Evolutionary conservation across 2,329 filamentous ascomycete genomes (phyloP), one percentile per base, ranked within the genome.

Genomic region (Emmonsiellopsis sp.): DNA sequence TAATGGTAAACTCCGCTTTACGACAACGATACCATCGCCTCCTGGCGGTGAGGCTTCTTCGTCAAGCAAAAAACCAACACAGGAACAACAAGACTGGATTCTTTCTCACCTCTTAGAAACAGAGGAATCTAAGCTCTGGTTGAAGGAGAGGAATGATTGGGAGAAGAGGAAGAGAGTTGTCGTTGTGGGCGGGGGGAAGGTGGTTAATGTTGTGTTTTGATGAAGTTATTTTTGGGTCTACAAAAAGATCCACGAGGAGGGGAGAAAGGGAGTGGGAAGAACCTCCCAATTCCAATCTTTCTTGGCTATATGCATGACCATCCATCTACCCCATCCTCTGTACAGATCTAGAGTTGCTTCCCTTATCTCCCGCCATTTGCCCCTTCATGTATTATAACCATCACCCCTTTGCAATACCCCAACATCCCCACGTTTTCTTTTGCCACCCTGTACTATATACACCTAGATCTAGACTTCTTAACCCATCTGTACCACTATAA

Each of bases 1-100:
- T 57, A 89, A 94, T 63, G 89, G 89, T n/a, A 90, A 86, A 67
- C 69, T 87, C 58, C 82, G 82, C 38, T 85, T 85, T 57, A 80
- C 80, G 0, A 77, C 85, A n/a, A 75, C 83, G 1, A 81, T 93
- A 26, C 76, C 81, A 0, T 75, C 76, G 31, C 73, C 77, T 43
- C 67, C 77, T 3, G 63, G 64, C 0, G 67, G 67, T 1, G 62
- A 81, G 30, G 59, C 57, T 38, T 35, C 34, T 11, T 44, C 53
- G 5, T 13, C 38, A 3, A 26, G 31, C 16, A 30, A 72, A 67
- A 9, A 69, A 76, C 2, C 71, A 67, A 48, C 50, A 49, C 52
- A 53, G 20, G 68, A 68, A 44, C 70, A 86, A 55, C 73, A 77
- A 55, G 71, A 76, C 10, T 89, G 83, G 79, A 73, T 91, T 45